A percentile compares a stretch with the other conserved stretches of the same genome.
Evolutionary conservation across 1,284 basidiomycete species (phyloP).

Genomic region (Ganoderma boninense): DNA sequence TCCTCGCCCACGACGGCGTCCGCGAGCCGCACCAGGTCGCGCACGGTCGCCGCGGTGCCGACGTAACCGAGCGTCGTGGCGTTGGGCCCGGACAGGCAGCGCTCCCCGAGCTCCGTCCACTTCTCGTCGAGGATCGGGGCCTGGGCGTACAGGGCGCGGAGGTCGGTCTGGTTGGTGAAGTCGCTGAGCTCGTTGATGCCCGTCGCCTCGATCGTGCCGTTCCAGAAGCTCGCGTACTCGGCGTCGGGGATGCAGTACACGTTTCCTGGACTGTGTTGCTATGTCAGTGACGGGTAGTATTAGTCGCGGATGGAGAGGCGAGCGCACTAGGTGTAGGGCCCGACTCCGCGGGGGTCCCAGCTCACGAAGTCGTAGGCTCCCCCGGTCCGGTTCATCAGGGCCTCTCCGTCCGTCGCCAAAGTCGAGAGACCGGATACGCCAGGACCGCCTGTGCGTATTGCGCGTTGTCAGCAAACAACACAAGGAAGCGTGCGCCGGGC

Average conservation of each 20-base stretch:
- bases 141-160: conserved; percentile 18
- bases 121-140: conserved; percentile 19
- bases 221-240: conserved; percentile 27
- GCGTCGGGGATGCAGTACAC: conserved; percentile 25
- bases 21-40: conserved; percentile 30
- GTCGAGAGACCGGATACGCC: conserved; percentile 23
- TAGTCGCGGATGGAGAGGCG: background rate
- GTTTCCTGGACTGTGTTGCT: conserved; percentile 16
- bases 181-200: conserved; percentile 20
- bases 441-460: conserved; percentile 19
- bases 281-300: background rate
- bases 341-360: conserved; percentile 28
- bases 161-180: conserved; percentile 29
- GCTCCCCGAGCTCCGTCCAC: conserved; percentile 22
- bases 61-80: conserved; percentile 23
- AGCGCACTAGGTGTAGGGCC: conserved; percentile 25
- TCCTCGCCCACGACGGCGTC: conserved; percentile 28
- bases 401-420: conserved; percentile 12
- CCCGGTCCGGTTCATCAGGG: conserved; percentile 24
- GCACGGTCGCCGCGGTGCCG: conserved; percentile 30
- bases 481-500: too few relatives aligned
- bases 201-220: conserved; percentile 22
- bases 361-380: conserved; percentile 25
- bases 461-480: background rate
- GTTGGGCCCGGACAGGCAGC: conserved; percentile 24